These are phyloP conservation scores for Oryza brachyantha DNA, from an alignment of 176 grass and related monocot genomes.

Conservation along the genomic window DNA sequence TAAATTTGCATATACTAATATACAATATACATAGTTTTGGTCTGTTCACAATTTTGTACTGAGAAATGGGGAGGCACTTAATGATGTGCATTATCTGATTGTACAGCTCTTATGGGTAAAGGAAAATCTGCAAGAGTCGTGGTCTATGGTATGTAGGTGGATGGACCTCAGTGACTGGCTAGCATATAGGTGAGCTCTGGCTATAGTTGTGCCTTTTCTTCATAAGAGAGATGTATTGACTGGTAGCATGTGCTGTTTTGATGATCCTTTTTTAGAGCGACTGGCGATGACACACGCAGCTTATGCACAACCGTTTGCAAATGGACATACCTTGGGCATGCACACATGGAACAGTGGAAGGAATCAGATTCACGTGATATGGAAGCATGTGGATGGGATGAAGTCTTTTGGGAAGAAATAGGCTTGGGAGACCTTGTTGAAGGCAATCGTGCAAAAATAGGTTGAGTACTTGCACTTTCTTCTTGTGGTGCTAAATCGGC, in stretches of 20 bases:
- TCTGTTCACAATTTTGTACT: neutral
- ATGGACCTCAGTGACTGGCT: slow-evolving; percentile 99
- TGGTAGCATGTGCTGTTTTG: slow-evolving; percentile 16
- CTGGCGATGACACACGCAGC: slow-evolving; percentile 90
- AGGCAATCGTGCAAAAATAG: slow-evolving; percentile 85
- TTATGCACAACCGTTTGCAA: slow-evolving; percentile 97
- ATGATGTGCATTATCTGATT: slow-evolving; percentile 5
- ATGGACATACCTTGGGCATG: slow-evolving; percentile 94
- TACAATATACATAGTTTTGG: neutral
- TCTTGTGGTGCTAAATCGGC: neutral
- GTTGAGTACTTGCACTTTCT: slow-evolving; percentile 36
- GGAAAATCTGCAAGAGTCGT: slow-evolving; percentile 92
- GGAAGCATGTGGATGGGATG: slow-evolving; percentile 96
- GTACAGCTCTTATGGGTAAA: slow-evolving; percentile 95
- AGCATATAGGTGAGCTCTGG: slow-evolving; percentile 70
- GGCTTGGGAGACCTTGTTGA: slow-evolving; percentile 78
- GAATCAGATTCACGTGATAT: slow-evolving; percentile 73
- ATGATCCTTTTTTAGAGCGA: slow-evolving; percentile 64
- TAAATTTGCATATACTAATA: neutral
- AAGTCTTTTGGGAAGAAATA: slow-evolving; percentile 96
- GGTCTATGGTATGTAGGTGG: slow-evolving; percentile 90
- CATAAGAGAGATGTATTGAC: neutral
- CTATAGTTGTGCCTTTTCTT: slow-evolving; percentile 16
- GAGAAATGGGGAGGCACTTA: neutral
- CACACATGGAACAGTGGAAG: slow-evolving; percentile 69